Percentiles rank a stretch among this genome's conserved stretches.
Evolutionary conservation across 352 stramenopile genomes (phyloP).

Genomic region (Pythium rishiriense): DNA sequence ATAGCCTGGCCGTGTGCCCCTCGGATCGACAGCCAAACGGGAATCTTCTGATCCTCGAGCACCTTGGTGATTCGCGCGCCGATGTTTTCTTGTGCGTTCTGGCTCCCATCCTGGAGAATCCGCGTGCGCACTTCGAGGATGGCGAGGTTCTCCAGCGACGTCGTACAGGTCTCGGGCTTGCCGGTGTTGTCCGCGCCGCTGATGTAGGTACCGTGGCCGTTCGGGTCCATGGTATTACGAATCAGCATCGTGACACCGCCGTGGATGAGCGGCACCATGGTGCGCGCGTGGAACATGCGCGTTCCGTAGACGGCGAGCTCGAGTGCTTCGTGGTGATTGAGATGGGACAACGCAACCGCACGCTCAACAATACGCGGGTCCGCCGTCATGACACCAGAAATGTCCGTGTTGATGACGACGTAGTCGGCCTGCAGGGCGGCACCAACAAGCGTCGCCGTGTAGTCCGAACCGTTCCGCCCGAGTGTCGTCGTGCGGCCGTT

Average conservation of each 20-base stretch:
- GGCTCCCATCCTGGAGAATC: conserved; percentile 69
- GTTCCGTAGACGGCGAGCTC: conserved; percentile 83
- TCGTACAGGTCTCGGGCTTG: conserved; percentile 75
- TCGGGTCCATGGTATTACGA: conserved; percentile 80
- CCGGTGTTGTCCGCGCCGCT: conserved; percentile 56
- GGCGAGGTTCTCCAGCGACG: conserved; percentile 77
- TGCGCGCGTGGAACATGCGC: conserved; percentile 83
- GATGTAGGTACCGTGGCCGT: conserved; percentile 83
- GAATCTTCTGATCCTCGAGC: conserved; percentile 60
- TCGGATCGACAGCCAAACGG: conserved; percentile 80
- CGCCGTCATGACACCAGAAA: conserved; percentile 81
- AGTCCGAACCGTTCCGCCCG: conserved; percentile 82
- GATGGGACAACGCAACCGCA: conserved; percentile 63
- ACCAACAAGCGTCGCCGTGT: conserved; percentile 81
- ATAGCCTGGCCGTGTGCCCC: conserved; percentile 81
- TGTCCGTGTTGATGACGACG: conserved; percentile 87
- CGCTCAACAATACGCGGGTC: conserved; percentile 79
- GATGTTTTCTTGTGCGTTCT: conserved; percentile 64
- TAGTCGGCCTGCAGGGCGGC: conserved; percentile 69
- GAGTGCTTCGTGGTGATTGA: conserved; percentile 81
- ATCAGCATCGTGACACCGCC: conserved; percentile 82
- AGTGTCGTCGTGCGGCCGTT: conserved; percentile 77
- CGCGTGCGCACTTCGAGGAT: conserved; percentile 81
- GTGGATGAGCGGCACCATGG: conserved; percentile 86
- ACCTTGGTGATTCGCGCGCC: conserved; percentile 74